phyloP scores from a whole-genome alignment of 2,329 filamentous ascomycete species.

The Penicillium aurantiogriseum region DNA sequence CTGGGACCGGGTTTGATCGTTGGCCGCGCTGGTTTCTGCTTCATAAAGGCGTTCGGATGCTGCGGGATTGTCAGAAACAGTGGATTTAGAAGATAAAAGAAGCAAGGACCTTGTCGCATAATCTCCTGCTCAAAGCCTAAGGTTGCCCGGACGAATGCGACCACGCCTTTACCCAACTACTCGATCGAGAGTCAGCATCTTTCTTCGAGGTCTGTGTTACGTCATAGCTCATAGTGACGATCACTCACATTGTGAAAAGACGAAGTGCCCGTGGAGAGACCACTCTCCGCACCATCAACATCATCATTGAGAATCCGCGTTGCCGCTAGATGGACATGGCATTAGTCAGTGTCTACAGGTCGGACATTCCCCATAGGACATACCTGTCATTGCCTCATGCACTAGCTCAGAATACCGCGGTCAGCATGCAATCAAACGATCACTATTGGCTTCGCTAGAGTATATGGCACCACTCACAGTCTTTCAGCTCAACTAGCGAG shows the following conservation, averaged over 20 bases:
- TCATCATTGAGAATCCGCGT: slow-evolving; percentile 84
- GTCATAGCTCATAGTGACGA: slow-evolving; percentile 7
- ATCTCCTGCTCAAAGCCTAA: slow-evolving; percentile 89
- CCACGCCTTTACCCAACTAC: slow-evolving; percentile 74
- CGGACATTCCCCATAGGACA: slow-evolving; percentile 3
- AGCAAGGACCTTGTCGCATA: slow-evolving; percentile 66
- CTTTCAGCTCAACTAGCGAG: slow-evolving; percentile 56
- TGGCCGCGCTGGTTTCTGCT: slow-evolving; percentile 73
- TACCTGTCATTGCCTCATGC: slow-evolving; percentile 47
- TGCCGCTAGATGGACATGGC: slow-evolving; percentile 51
- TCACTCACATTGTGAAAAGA: slow-evolving; percentile 72
- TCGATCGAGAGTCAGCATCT: slow-evolving; percentile 4
- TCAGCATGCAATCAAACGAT: slow-evolving; percentile 18
- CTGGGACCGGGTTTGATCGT: slow-evolving; percentile 73
- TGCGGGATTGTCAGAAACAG: slow-evolving; percentile 29
- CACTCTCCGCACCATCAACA: slow-evolving; percentile 75
- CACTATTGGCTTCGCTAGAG: not conserved
- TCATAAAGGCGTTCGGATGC: slow-evolving; percentile 69
- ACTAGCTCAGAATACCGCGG: slow-evolving; percentile 25
- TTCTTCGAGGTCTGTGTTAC: not conserved
- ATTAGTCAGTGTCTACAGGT: not conserved
- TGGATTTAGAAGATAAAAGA: not conserved
- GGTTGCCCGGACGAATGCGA: slow-evolving; percentile 80
- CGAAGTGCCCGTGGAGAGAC: slow-evolving; percentile 69
- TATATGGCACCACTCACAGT: slow-evolving; percentile 36